A percentile compares a stretch with the other conserved stretches of the same genome.
Conservation (phyloP, 2,329 filamentous ascomycete genomes). For the Stemphylium vesicarium region DNA sequence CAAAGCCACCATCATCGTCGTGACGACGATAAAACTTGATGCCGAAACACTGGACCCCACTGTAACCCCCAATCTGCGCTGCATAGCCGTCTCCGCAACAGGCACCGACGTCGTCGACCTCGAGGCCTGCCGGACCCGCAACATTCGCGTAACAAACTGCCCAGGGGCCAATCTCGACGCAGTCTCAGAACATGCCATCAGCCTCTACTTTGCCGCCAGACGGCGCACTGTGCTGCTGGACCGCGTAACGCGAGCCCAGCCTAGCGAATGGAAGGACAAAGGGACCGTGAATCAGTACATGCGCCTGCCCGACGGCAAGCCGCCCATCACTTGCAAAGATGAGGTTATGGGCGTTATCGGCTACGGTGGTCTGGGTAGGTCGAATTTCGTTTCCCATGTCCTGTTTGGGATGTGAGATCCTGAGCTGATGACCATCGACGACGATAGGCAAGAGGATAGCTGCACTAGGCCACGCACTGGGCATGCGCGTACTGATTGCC, state of each 20-base stretch:
- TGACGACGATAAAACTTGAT: conserved; percentile 52
- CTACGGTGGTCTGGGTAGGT: conserved; percentile 56
- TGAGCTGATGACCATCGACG: conserved; percentile 12
- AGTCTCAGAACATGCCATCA: conserved; percentile 59
- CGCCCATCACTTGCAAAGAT: conserved; percentile 56
- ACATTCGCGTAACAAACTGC: conserved; percentile 56
- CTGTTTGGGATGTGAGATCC: conserved; percentile 13
- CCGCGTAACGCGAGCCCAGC: conserved; percentile 29
- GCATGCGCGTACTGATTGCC: conserved; percentile 59
- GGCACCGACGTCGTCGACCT: conserved; percentile 58
- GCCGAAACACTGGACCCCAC: conserved; percentile 47
- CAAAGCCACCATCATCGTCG: conserved; percentile 56
- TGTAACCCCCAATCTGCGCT: conserved; percentile 51
- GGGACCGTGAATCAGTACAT: conserved; percentile 44
- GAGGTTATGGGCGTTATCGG: conserved; percentile 59
- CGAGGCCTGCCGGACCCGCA: conserved; percentile 50
- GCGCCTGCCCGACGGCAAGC: conserved; percentile 44
- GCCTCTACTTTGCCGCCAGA: conserved; percentile 57
- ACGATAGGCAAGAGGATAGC: conserved; percentile 53
- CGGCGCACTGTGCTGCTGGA: conserved; percentile 49
- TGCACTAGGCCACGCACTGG: conserved; percentile 52
- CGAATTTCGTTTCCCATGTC: neutral
- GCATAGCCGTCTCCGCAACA: conserved; percentile 55
- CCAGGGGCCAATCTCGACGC: conserved; percentile 57
- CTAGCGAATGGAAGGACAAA: conserved; percentile 51